phyloP scores from a whole-genome alignment of 306 rosid species.

The Pueraria montana region DNA sequence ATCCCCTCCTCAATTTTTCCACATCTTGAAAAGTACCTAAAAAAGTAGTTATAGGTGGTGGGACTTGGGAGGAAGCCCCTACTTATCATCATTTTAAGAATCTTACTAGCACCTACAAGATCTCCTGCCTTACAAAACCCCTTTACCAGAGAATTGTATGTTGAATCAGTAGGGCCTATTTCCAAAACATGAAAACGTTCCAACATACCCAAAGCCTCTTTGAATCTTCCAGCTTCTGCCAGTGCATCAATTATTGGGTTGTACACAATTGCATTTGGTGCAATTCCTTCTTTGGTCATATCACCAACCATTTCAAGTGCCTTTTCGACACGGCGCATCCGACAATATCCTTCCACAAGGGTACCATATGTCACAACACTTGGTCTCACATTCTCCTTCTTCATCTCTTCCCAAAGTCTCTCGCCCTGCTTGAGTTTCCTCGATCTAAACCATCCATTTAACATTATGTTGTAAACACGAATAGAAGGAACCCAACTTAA shows the following conservation, averaged over 20 bases:
- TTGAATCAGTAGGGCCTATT: constrained; percentile 83
- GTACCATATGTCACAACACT: constrained; percentile 94
- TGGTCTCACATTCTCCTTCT: constrained; percentile 70
- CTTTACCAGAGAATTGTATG: constrained; percentile 86
- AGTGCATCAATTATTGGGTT: constrained; percentile 88
- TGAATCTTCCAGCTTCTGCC: constrained; percentile 83
- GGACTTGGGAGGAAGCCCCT: constrained; percentile 76
- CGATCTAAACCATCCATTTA: constrained; percentile 85
- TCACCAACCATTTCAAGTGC: constrained; percentile 79
- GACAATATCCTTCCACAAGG: constrained; percentile 89
- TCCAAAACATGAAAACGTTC: constrained; percentile 80
- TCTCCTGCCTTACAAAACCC: constrained; percentile 90
- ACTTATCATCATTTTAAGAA: constrained; percentile 85
- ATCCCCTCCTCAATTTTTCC: constrained; percentile 89
- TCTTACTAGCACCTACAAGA: constrained; percentile 83
- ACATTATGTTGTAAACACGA: constrained; percentile 72
- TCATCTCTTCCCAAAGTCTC: constrained; percentile 87
- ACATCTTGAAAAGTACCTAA: constrained; percentile 77
- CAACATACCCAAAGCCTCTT: constrained; percentile 86
- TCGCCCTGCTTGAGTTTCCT: constrained; percentile 87
- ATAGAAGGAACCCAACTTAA: constrained; percentile 60
- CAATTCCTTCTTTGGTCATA: constrained; percentile 75
- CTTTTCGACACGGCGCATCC: constrained; percentile 76
- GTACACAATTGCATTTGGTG: constrained; percentile 81
- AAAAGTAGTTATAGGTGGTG: constrained; percentile 91